Evolutionary conservation across 805 yeast species (phyloP).

Genomic region (Priceomyces melissophilus): DNA sequence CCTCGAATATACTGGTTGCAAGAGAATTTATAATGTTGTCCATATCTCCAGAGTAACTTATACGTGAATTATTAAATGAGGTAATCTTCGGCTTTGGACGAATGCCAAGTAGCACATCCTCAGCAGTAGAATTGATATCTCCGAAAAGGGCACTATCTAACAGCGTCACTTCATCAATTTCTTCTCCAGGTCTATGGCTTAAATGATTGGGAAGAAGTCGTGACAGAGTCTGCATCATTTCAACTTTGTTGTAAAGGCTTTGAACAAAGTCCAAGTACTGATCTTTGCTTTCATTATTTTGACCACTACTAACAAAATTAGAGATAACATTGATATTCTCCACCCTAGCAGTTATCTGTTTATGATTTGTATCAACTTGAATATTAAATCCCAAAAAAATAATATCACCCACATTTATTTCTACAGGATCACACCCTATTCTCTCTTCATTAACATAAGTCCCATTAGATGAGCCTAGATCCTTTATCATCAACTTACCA

Average conservation of each 20-base stretch:
- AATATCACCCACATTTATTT: constrained; percentile 74
- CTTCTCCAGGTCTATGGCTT: background rate
- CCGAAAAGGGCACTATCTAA: constrained; percentile 64
- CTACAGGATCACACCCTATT: constrained; percentile 58
- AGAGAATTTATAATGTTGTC: constrained; percentile 55
- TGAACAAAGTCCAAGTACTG: constrained; percentile 36
- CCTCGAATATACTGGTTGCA: constrained; percentile 52
- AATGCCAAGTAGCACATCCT: constrained; percentile 48
- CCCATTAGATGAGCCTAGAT: constrained; percentile 90
- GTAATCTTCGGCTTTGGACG: constrained; percentile 50
- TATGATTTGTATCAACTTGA: constrained; percentile 63
- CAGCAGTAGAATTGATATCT: constrained; percentile 49
- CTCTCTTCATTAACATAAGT: constrained; percentile 82
- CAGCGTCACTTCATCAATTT: constrained; percentile 14
- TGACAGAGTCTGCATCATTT: background rate
- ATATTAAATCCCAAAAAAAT: constrained; percentile 94
- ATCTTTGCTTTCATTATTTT: constrained; percentile 17
- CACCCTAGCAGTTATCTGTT: constrained; percentile 80
- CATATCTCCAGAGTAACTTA: constrained; percentile 53
- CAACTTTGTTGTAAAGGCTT: constrained; percentile 18
- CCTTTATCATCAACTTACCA: constrained; percentile 73
- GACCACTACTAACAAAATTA: constrained; percentile 11
- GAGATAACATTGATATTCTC: constrained; percentile 66
- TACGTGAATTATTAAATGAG: constrained; percentile 55
- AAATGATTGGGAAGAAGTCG: background rate